Base-by-base conservation (phyloP, 805 yeast species). In the Candida boidinii region DNA sequence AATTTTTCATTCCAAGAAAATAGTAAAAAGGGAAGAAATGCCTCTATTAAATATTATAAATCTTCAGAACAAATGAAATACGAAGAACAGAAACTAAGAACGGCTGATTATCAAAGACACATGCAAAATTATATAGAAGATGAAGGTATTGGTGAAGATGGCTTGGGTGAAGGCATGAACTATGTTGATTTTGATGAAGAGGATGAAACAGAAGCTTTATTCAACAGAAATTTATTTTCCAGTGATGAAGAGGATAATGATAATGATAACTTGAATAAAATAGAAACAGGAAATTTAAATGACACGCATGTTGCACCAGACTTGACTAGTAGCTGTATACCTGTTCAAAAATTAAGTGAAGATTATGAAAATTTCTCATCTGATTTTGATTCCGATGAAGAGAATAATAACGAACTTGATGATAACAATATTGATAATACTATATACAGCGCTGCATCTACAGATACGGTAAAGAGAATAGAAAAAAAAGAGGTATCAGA, bases 261-360 rank as follows among this genome's bases (percentile, higher is more conserved):
- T 51, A n/a, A n/a, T n/a, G 52, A 73, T 13, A 76, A 77, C 39
- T 58, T 74, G 46, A 75, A 80, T 54, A 70, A 72, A 47, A 65
- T 81, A 39, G 79, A 79, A 31, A 47, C 69, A 11, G 81, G 78
- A 41, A 70, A 70, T 41, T 74, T 79, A 39, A 29, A n/a, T 29
- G 23, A 24, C 17, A 29, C 17, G 7, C 18, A 21, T 12, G 26
- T 28, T 23, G 22, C 10, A 15, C 31, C 15, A 8, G 30, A 36
- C n/a, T n/a, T n/a, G n/a, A n/a, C n/a, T n/a, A n/a, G n/a, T n/a
- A n/a, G n/a, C n/a, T n/a, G n/a, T n/a, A n/a, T n/a, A n/a, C n/a
- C n/a, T 17, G 37, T 28, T 16, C 21, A 23, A 11, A 21, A 33
- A 12, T 31, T 20, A 8, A 25, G 19, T 13, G 31, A 21, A 4